Evolutionary conservation across 2,329 filamentous ascomycete species (phyloP).

Genomic region (Leptosphaerulina australis): DNA sequence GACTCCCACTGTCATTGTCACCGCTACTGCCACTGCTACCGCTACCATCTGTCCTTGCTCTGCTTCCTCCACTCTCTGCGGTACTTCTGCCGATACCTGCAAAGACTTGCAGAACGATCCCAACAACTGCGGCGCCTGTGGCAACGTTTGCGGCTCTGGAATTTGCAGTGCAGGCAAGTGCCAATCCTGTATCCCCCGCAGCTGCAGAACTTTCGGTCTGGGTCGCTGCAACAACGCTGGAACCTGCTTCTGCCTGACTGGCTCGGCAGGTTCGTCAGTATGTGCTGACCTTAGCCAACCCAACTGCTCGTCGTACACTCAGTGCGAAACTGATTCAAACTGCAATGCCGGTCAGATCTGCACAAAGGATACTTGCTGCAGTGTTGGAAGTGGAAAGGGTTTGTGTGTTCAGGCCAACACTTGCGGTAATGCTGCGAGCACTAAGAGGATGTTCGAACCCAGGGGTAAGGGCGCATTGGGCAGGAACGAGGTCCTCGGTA

Average conservation of each 20-base stretch:
- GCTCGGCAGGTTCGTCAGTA: background rate
- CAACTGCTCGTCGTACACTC: background rate
- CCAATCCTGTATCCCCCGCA: background rate
- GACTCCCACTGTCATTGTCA: constrained; percentile 15
- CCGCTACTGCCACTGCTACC: constrained; percentile 12
- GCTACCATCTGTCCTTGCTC: constrained; percentile 16
- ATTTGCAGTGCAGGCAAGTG: constrained; percentile 8
- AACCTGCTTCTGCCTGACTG: background rate
- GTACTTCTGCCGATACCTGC: constrained; percentile 13
- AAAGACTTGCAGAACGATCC: constrained; percentile 13
- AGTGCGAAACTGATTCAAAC: background rate
- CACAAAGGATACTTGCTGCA: constrained; percentile 11
- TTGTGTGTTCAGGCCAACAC: constrained; percentile 12
- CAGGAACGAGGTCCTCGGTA: background rate
- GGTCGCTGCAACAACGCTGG: background rate
- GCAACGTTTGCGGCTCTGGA: constrained; percentile 10
- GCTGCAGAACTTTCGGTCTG: background rate
- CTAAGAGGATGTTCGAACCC: constrained; percentile 7
- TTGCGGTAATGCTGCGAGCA: background rate
- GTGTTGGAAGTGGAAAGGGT: background rate
- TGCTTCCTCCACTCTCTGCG: constrained; percentile 5
- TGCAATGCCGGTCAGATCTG: constrained; percentile 6
- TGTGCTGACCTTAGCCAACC: background rate
- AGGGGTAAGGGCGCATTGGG: constrained; percentile 1
- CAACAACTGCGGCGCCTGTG: constrained; percentile 19